phyloP scores from a whole-genome alignment of 179 eudicot genomes.

The Amaranthus tricolor region DNA sequence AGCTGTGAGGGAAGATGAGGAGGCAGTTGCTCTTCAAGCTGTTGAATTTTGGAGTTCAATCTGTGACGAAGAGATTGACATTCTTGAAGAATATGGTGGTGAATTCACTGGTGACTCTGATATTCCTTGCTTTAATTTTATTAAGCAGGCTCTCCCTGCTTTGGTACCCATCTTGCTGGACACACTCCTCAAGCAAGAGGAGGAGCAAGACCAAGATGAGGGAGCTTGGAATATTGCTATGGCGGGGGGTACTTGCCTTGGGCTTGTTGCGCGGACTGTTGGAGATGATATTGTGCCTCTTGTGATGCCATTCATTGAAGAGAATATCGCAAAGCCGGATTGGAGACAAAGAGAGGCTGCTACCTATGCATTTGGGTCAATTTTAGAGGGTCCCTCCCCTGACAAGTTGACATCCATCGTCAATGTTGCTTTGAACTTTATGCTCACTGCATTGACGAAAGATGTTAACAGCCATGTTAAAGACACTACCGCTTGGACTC shows the following conservation, averaged over 20 bases:
- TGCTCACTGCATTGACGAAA: conserved; percentile 81
- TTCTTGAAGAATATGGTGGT: conserved; percentile 83
- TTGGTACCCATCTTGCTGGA: conserved; percentile 92
- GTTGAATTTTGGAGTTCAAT: conserved; percentile 97
- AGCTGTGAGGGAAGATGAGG: conserved; percentile 94
- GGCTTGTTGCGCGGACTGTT: conserved; percentile 90
- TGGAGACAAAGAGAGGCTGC: conserved; percentile 99
- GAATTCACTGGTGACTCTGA: conserved; percentile 92
- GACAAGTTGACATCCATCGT: conserved; percentile 75
- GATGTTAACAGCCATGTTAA: conserved; percentile 95
- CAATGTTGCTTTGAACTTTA: conserved; percentile 81
- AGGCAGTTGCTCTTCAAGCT: conserved; percentile 95
- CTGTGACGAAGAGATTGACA: conserved; percentile 95
- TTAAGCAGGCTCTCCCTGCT: conserved; percentile 95
- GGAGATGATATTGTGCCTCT: conserved; percentile 94
- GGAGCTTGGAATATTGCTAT: conserved; percentile 97
- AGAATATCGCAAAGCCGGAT: conserved; percentile 73
- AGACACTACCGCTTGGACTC: conserved; percentile 98
- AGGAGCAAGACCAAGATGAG: conserved; percentile 97
- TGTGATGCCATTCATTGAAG: conserved; percentile 92
- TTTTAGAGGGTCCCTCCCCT: conserved; percentile 95
- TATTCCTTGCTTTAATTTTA: conserved; percentile 87
- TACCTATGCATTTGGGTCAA: conserved; percentile 94
- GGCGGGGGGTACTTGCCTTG: conserved; percentile 99
- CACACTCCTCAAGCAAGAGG: conserved; percentile 95